Conservation (phyloP, 441 rosid species). For the Jatropha podagrica region DNA sequence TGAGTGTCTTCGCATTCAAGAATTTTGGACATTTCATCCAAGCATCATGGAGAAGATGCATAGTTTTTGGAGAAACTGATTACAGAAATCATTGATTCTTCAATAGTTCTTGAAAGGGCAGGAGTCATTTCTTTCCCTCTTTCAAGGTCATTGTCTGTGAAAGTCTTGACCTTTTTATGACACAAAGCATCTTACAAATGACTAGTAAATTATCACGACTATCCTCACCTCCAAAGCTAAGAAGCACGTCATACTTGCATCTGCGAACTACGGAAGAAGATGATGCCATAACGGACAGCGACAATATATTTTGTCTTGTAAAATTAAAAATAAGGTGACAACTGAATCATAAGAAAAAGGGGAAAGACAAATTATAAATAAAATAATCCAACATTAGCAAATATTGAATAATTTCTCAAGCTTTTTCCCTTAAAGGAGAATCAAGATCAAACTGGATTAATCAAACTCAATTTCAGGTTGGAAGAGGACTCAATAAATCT, state of each 20-base stretch:
- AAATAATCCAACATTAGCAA: no score
- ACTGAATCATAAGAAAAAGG: no score
- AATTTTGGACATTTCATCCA: neutral
- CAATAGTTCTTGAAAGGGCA: neutral
- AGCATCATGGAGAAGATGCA: neutral
- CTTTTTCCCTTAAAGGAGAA: no score
- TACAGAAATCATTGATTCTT: neutral
- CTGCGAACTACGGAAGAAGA: neutral
- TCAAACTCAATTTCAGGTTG: no score
- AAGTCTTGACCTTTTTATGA: neutral
- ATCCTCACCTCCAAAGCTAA: conserved; percentile 10
- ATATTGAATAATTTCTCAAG: no score
- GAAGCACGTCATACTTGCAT: conserved; percentile 15
- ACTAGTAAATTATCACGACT: conserved; percentile 4
- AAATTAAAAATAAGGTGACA: no score
- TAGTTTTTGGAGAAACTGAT: neutral
- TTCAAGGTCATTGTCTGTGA: neutral
- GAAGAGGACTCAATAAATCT: no score
- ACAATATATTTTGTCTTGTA: no score
- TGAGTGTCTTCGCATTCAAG: neutral
- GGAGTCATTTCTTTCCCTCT: neutral
- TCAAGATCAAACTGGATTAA: no score
- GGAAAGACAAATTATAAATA: no score
- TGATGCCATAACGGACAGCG: neutral
- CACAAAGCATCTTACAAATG: neutral